A percentile compares a stretch with the other conserved stretches of the same genome.
Conservation (phyloP, 2,329 filamentous ascomycete species). For the Penicillium carneum region DNA sequence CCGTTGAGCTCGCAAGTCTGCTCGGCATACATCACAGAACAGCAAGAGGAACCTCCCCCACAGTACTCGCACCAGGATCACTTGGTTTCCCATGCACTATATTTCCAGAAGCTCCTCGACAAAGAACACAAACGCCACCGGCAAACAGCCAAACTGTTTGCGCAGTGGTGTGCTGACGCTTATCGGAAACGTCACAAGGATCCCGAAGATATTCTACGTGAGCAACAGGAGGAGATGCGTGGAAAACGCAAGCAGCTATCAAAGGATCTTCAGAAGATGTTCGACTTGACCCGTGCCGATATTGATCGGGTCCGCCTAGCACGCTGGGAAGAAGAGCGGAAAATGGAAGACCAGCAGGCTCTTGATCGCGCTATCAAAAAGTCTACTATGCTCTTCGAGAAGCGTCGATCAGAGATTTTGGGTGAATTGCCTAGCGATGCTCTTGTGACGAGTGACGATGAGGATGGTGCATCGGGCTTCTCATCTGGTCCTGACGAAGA, state of each 20-base stretch:
- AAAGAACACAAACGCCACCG: constrained; percentile 81
- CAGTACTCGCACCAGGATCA: constrained; percentile 91
- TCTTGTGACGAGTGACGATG: constrained; percentile 71
- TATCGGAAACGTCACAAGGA: constrained; percentile 53
- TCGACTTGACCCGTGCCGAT: constrained; percentile 65
- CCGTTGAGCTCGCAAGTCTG: constrained; percentile 74
- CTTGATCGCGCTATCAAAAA: constrained; percentile 61
- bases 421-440: constrained; percentile 69
- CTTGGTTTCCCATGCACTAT: constrained; percentile 76
- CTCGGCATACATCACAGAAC: constrained; percentile 75
- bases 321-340: constrained; percentile 65
- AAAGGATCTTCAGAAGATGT: constrained; percentile 67
- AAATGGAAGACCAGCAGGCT: constrained; percentile 60
- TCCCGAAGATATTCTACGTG: constrained; percentile 78
- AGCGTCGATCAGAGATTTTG: constrained; percentile 52
- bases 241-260: constrained; percentile 75
- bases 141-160: constrained; percentile 77
- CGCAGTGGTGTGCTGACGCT: constrained; percentile 59
- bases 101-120: constrained; percentile 80
- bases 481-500: constrained; percentile 68
- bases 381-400: constrained; percentile 59
- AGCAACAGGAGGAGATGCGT: constrained; percentile 73
- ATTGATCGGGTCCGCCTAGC: constrained; percentile 64
- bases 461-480: constrained; percentile 40
- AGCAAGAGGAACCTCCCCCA: constrained; percentile 73